Base-by-base conservation (phyloP, 164 flowering plant genomes). In the Warburgia ugandensis region DNA sequence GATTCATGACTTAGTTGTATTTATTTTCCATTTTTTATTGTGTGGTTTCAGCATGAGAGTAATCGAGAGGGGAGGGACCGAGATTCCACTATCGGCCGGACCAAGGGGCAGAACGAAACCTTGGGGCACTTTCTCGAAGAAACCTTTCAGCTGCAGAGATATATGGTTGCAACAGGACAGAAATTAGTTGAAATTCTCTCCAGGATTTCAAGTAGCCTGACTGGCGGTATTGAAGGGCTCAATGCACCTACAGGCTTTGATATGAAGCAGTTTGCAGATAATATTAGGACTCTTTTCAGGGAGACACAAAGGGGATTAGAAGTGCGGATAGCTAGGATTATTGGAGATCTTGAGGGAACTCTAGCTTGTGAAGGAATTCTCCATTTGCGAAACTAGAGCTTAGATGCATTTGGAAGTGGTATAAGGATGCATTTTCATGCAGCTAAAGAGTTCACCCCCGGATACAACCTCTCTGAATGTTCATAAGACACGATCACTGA, bases 261-360 rank as follows among this genome's bases (percentile, higher is more conserved):
- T 62, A 64, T 73, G 63, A 71, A 63, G 48, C 69, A 77, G 44
- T 86, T 86, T 68, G 71, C 78, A 19, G 89, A 83, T 45, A 63
- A 62, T 48, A 54, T 78, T 1, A 67, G 73, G 45, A 63, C 66
- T 29, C 81, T 82, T 6, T 73, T 88, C 32, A 71, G 66, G 53
- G 95, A 92, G 48, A 75, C 84, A 25, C 99, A 92, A 50, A 78
- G 81, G 65, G 96, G 99, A 20, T 75, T 88, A 23, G 95, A 88
- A 61, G 70, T 88, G 30, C 66, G 84, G 12, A 80, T 82, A 27
- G 58, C 96, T 53, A 77, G 82, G 61, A 68, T 86, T 3, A 89
- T 86, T 3, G 99, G 99, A 51, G 86, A 86, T 57, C 76, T 86
- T 45, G 96, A 74, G 44, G 99, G 99, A 20, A 80, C 89, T 2